These are phyloP conservation scores for Pisolithus marmoratus DNA, from an alignment of 768 basidiomycete species.

Conservation along the genomic window DNA sequence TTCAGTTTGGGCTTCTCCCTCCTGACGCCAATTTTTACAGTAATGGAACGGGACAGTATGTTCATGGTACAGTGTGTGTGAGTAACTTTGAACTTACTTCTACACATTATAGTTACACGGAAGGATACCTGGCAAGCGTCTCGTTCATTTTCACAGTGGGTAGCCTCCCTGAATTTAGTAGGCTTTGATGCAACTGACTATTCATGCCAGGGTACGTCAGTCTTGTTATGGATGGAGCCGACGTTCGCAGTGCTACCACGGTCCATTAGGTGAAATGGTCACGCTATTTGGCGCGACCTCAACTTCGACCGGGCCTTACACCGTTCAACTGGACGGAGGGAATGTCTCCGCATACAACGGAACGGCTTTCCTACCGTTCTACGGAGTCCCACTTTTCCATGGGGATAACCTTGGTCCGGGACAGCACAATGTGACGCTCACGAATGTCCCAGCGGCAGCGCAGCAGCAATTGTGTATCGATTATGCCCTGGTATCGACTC, in stretches of 20 bases:
- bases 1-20: constrained; percentile 30
- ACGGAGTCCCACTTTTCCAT: constrained; percentile 30
- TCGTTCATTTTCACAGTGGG: constrained; percentile 35
- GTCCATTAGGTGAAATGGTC: constrained; percentile 36
- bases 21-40: constrained; percentile 30
- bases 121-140: constrained; percentile 25
- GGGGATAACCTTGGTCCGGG: constrained; percentile 35
- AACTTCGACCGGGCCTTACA: constrained; percentile 29
- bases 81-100: neutral
- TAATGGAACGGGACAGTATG: constrained; percentile 39
- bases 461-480: constrained; percentile 26
- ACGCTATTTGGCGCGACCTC: constrained; percentile 40
- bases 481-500: constrained; percentile 6
- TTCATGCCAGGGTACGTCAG: constrained; percentile 15
- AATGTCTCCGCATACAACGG: constrained; percentile 5
- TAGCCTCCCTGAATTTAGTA: constrained; percentile 5
- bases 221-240: neutral
- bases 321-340: constrained; percentile 31
- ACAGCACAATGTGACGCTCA: constrained; percentile 28
- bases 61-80: neutral
- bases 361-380: constrained; percentile 11
- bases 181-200: constrained; percentile 4
- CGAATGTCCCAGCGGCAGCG: constrained; percentile 21
- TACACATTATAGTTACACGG: constrained; percentile 26
- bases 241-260: neutral